Evolutionary conservation across 2,329 filamentous ascomycete genomes (phyloP).

Genomic region (Zalaria obscura): DNA sequence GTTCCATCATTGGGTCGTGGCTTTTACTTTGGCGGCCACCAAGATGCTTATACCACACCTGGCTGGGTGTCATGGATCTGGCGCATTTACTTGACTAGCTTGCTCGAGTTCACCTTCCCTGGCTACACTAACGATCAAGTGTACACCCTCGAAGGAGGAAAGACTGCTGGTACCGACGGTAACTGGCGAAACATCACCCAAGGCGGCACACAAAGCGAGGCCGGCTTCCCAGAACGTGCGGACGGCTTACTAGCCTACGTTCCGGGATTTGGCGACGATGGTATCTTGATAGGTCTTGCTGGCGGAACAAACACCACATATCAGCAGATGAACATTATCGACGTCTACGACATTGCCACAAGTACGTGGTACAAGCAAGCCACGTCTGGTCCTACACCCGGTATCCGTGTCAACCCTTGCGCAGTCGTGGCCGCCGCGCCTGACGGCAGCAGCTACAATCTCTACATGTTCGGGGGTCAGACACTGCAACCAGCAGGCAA

Average conservation of each 20-base stretch:
- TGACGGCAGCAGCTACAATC: conserved; percentile 56
- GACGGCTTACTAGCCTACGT: conserved; percentile 62
- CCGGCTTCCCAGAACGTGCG: conserved; percentile 57
- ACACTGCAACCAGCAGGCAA: conserved; percentile 49
- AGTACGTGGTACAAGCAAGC: conserved; percentile 61
- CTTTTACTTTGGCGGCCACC: conserved; percentile 68
- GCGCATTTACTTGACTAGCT: conserved; percentile 56
- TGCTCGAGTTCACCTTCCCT: conserved; percentile 65
- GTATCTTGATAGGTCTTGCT: conserved; percentile 63
- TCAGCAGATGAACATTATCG: conserved; percentile 57
- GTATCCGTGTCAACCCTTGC: conserved; percentile 50
- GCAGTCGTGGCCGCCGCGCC: conserved; percentile 55
- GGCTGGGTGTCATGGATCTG: conserved; percentile 54
- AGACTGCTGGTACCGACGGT: conserved; percentile 46
- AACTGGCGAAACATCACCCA: conserved; percentile 61
- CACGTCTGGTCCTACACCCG: conserved; percentile 45
- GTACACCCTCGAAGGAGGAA: conserved; percentile 35
- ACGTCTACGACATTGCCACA: conserved; percentile 65
- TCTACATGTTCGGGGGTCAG: conserved; percentile 68
- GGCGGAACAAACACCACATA: conserved; percentile 58
- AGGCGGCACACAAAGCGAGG: conserved; percentile 50
- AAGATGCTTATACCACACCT: conserved; percentile 47
- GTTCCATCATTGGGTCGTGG: conserved; percentile 56
- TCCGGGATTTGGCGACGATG: conserved; percentile 60
- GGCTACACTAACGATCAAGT: conserved; percentile 52